phyloP scores from a whole-genome alignment of 768 basidiomycete genomes.

The Rhodotorula paludigena region DNA sequence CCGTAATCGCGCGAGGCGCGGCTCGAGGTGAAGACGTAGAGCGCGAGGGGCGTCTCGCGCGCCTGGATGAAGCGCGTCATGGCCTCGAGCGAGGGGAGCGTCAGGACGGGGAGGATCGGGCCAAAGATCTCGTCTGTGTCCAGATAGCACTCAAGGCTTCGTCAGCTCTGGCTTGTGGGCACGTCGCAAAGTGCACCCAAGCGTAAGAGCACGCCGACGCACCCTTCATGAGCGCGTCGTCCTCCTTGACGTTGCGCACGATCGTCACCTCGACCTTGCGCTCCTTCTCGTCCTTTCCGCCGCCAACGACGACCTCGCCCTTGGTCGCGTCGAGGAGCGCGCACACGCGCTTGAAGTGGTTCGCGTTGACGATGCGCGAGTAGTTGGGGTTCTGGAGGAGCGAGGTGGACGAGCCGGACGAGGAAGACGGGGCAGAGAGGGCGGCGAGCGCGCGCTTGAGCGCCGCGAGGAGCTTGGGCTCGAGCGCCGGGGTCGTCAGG shows the following conservation, averaged over 20 bases:
- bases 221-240: constrained; percentile 74
- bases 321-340: constrained; percentile 59
- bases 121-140: constrained; percentile 71
- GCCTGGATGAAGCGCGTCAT: constrained; percentile 66
- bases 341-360: constrained; percentile 57
- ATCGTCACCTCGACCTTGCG: constrained; percentile 69
- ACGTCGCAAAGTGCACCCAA: neutral
- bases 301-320: constrained; percentile 64
- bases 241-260: constrained; percentile 58
- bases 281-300: constrained; percentile 55
- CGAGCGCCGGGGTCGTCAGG: constrained; percentile 14
- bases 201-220: too few relatives aligned
- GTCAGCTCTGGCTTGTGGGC: neutral
- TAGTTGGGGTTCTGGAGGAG: constrained; percentile 5
- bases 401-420: neutral
- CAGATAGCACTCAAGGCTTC: neutral
- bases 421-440: constrained; percentile 10
- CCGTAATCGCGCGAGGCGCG: constrained; percentile 60
- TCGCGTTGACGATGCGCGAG: constrained; percentile 55
- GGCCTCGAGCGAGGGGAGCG: constrained; percentile 63
- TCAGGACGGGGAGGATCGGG: constrained; percentile 69
- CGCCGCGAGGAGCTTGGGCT: constrained; percentile 26
- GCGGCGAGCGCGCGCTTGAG: constrained; percentile 18
- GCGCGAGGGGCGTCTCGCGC: constrained; percentile 56
- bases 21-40: constrained; percentile 71